These are phyloP conservation scores for Syncephalastrum racemosum DNA, from an alignment of 371 early-diverging fungal species.

Conservation along the genomic window DNA sequence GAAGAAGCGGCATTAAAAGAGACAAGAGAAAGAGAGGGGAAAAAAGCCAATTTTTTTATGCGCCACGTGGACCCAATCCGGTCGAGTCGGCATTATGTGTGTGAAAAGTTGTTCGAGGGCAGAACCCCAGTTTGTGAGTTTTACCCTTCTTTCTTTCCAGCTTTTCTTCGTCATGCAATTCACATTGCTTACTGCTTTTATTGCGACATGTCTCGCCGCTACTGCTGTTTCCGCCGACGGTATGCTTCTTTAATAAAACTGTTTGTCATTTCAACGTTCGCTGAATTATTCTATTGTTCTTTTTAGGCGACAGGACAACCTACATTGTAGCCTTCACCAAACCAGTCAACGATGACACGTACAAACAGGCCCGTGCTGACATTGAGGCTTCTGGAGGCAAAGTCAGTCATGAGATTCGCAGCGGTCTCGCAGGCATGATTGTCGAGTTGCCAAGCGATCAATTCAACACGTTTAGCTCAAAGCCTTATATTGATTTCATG, in stretches of 20 bases:
- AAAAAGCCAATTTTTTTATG: too few relatives aligned
- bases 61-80: too few relatives aligned
- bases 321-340: slow-evolving; percentile 27
- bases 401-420: slow-evolving; percentile 20
- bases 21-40: too few relatives aligned
- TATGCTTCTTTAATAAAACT: not conserved
- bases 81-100: too few relatives aligned
- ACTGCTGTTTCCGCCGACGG: slow-evolving; percentile 10
- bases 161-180: not conserved
- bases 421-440: slow-evolving; percentile 21
- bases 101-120: too few relatives aligned
- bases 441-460: slow-evolving; percentile 19
- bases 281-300: not conserved
- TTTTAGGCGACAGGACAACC: slow-evolving; percentile 8
- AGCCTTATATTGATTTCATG: slow-evolving; percentile 32
- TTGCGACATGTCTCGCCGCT: slow-evolving; percentile 5
- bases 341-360: slow-evolving; percentile 11
- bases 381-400: slow-evolving; percentile 20
- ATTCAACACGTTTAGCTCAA: slow-evolving; percentile 17
- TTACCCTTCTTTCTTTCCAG: not conserved
- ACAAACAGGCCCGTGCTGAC: slow-evolving; percentile 20
- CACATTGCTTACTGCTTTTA: not conserved
- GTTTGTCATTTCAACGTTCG: not conserved
- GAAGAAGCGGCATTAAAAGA: too few relatives aligned
- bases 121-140: too few relatives aligned